Evolutionary conservation across 345 rosid species (phyloP).

Genomic region (Brassica juncea): DNA sequence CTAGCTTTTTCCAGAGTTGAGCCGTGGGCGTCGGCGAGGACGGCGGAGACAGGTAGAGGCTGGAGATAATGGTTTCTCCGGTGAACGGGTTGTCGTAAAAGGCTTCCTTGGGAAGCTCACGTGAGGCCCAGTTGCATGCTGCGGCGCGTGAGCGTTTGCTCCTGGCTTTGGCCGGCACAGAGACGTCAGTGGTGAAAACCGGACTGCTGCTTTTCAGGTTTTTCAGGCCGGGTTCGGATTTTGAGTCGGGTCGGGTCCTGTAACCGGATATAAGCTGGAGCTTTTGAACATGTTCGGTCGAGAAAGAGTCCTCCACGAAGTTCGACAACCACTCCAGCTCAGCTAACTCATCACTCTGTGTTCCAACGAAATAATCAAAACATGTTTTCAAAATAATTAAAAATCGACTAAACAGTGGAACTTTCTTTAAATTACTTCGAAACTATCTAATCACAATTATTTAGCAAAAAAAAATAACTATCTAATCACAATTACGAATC

Average conservation of each 20-base stretch:
- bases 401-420: neutral
- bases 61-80: constrained; percentile 59
- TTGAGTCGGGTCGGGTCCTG: constrained; percentile 55
- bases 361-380: neutral
- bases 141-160: constrained; percentile 91
- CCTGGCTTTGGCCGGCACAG: constrained; percentile 89
- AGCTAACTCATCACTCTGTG: constrained; percentile 84
- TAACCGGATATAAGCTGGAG: constrained; percentile 72
- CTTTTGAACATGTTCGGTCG: constrained; percentile 82
- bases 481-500: neutral
- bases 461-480: no score
- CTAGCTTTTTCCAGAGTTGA: constrained; percentile 23
- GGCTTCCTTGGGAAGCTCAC: constrained; percentile 52
- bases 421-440: neutral
- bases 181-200: constrained; percentile 48
- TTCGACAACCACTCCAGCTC: constrained; percentile 97
- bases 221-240: constrained; percentile 43
- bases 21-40: neutral
- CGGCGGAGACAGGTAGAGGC: constrained; percentile 37
- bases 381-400: neutral
- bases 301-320: constrained; percentile 90
- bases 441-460: neutral
- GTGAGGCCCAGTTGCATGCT: constrained; percentile 80
- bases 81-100: constrained; percentile 71
- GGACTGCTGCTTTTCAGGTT: constrained; percentile 27